Evolutionary conservation across 2,329 filamentous ascomycete genomes (phyloP).

Genomic region (Arthrinium puccinioides): DNA sequence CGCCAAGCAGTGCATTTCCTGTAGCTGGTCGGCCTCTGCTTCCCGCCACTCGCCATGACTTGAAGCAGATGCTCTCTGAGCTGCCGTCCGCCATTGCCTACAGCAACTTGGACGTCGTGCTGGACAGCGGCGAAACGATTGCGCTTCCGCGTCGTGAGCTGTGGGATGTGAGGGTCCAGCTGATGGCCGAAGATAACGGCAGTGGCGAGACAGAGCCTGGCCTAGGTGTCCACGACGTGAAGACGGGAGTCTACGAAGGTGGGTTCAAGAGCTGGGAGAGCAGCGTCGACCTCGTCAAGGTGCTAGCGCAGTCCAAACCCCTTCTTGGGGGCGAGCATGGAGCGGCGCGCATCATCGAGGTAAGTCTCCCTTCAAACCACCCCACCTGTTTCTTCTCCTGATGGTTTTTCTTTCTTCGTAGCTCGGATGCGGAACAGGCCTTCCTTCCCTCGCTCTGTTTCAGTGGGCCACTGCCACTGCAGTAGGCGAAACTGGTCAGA

Average conservation of each 20-base stretch:
- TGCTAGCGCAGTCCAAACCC: conserved; percentile 39
- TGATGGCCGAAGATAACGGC: conserved; percentile 65
- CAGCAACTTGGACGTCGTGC: conserved; percentile 49
- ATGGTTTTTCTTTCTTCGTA: conserved; percentile 24
- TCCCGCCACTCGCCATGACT: conserved; percentile 42
- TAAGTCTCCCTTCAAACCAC: conserved; percentile 24
- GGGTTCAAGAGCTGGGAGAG: conserved; percentile 91
- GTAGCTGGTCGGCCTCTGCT: conserved; percentile 54
- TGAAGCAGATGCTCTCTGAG: conserved; percentile 42
- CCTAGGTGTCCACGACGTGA: conserved; percentile 65
- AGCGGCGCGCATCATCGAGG: conserved; percentile 45
- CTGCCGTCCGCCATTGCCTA: conserved; percentile 72
- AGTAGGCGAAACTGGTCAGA: too few species aligned
- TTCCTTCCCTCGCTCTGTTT: conserved; percentile 66
- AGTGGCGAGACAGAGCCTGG: conserved; percentile 32
- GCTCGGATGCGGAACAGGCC: conserved; percentile 72
- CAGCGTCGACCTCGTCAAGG: conserved; percentile 69
- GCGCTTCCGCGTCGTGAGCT: conserved; percentile 66
- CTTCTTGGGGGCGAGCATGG: conserved; percentile 24
- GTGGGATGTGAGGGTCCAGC: conserved; percentile 73
- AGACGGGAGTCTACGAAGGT: conserved; percentile 76
- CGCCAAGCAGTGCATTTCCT: conserved; percentile 46
- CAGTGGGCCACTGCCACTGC: conserved; percentile 48
- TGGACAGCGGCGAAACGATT: conserved; percentile 47
- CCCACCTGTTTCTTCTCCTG: too few species aligned